A percentile compares a stretch with the other conserved stretches of the same genome.
phyloP scores from a whole-genome alignment of 768 basidiomycete species.

The Boletus tomentosulus region DNA sequence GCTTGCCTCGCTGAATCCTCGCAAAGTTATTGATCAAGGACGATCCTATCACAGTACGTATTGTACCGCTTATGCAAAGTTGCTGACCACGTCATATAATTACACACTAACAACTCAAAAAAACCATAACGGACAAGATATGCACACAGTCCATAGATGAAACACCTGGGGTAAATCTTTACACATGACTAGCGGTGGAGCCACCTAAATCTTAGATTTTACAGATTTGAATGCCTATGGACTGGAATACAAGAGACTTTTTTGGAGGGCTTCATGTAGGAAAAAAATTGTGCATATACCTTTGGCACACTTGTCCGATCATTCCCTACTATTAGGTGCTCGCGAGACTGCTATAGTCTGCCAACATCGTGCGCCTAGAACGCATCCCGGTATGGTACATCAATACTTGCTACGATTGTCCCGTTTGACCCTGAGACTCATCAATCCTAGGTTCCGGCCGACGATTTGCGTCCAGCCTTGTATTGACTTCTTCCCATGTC shows the following conservation, averaged over 20 bases:
- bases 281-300: background rate
- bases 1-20: background rate
- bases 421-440: background rate
- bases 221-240: background rate
- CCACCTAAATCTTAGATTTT: background rate
- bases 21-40: background rate
- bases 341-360: background rate
- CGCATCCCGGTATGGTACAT: background rate
- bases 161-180: background rate
- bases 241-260: background rate
- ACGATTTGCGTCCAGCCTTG: background rate
- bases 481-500: background rate
- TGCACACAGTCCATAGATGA: background rate
- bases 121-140: background rate
- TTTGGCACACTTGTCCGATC: background rate
- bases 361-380: background rate
- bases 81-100: background rate
- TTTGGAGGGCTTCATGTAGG: background rate
- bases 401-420: background rate
- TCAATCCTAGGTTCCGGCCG: background rate
- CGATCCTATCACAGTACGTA: background rate
- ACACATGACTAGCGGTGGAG: background rate
- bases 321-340: background rate
- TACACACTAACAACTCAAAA: background rate
- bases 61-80: background rate